These are phyloP conservation scores for Avicennia marina DNA, from an alignment of 257 asterid genomes.

Conservation along the genomic window DNA sequence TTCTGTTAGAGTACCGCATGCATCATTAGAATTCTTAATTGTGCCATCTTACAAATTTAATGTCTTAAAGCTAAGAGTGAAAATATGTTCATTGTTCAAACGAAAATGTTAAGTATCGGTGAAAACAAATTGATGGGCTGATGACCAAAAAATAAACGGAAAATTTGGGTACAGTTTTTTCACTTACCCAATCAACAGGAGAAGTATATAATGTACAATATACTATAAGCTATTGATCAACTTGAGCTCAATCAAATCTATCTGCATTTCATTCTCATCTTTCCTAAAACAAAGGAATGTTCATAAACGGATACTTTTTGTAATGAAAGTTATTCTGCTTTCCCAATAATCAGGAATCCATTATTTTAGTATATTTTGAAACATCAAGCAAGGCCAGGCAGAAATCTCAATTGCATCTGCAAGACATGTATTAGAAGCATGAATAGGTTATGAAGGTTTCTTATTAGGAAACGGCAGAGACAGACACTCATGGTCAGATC, in stretches of 20 bases:
- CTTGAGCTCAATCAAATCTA: not conserved
- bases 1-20: not conserved
- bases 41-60: no score
- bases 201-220: not conserved
- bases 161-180: not conserved
- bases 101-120: no score
- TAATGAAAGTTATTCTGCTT: no score
- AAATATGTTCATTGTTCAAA: not conserved
- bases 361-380: not conserved
- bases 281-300: not conserved
- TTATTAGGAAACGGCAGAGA: not conserved
- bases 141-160: no score
- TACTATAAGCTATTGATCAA: not conserved
- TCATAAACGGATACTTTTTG: no score
- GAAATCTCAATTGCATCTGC: not conserved
- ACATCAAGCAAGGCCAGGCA: not conserved
- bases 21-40: not conserved
- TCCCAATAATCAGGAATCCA: not conserved
- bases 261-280: not conserved
- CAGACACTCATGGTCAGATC: no score
- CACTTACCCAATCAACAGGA: not conserved
- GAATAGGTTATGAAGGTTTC: not conserved
- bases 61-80: not conserved
- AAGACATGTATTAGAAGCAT: not conserved
- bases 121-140: no score